phyloP scores from a whole-genome alignment of 371 early-diverging fungal species.

The Actinomortierella ambigua region DNA sequence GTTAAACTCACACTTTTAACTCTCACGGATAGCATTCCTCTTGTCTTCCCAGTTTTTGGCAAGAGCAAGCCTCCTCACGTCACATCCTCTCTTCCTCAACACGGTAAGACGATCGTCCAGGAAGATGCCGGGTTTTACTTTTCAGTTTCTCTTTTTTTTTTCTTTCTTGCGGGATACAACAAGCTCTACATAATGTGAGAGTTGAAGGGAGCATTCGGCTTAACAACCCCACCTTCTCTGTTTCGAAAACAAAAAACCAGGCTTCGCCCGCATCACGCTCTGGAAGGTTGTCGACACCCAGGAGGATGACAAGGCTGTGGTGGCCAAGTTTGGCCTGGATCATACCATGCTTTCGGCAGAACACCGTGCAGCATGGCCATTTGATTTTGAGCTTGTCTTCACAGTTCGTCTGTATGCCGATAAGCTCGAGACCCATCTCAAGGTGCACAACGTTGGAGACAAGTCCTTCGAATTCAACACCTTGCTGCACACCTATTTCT shows the following conservation, averaged over 20 bases:
- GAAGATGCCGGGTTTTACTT: constrained; percentile 1
- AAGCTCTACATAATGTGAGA: constrained; percentile 11
- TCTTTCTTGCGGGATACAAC: constrained; percentile 17
- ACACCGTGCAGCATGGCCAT: constrained; percentile 64
- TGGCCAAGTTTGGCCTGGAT: constrained; percentile 71
- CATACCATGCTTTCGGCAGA: constrained; percentile 64
- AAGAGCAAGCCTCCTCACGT: constrained; percentile 49
- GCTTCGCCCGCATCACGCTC: constrained; percentile 81
- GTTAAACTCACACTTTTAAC: no score
- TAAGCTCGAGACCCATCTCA: constrained; percentile 69
- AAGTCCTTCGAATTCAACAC: constrained; percentile 81
- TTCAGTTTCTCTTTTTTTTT: constrained; percentile 12
- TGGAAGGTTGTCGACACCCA: constrained; percentile 70
- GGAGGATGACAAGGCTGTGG: constrained; percentile 55
- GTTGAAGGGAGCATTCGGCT: neutral
- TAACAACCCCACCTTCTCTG: no score
- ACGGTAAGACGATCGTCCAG: constrained; percentile 48
- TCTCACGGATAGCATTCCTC: constrained; percentile 52
- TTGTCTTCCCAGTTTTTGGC: constrained; percentile 88
- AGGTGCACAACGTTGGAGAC: constrained; percentile 73
- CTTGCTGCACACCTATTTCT: constrained; percentile 91
- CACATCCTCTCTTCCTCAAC: constrained; percentile 63
- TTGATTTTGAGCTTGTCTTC: constrained; percentile 79
- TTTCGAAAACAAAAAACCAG: constrained; percentile 48
- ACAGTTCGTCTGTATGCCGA: constrained; percentile 76